Evolutionary conservation across 345 rosid species (phyloP), one percentile per base, ranked within the genome.

Genomic region (Erysimum cheiranthoides): DNA sequence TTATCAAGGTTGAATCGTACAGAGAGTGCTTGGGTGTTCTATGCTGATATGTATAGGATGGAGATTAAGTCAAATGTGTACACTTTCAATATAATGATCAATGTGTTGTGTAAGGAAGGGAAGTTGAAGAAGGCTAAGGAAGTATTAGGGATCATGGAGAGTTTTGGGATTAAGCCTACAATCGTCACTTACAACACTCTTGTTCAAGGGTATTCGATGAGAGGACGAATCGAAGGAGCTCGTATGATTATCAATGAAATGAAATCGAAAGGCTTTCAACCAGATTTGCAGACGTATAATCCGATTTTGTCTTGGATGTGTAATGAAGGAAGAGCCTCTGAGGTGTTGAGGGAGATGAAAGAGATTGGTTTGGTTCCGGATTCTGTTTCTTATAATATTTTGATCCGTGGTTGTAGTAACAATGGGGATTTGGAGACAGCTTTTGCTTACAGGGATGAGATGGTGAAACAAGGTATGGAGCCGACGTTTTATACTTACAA

Each of bases 41-140:
- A 88, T 65, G 97, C 99, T n/a, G 95, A 95, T 82, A 92, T 95
- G 97, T 92, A 84, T 63, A 87, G 88, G 83, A 80, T 87, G 90
- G 83, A 84, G 87, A 87, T 95, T 27, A 86, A 83, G 70, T 95
- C 96, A 2, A 90, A 78, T 60, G 59, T 88, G 17, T 80, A 73
- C 66, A 92, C 99, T 0, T 95, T 80, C 79, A 95, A 92, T 43
- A 92, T 95, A 60, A 95, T 95, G 99, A 85, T 95, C 28, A 92
- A 94, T 76, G 81, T 86, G 53, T 75, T 94, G 85, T 94, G 98
- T 13, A 93, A 89, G 79, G 94, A 89, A 79, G 98, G 88, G 71
- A 91, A 91, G 79, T 67, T 91, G 67, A 91, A 91, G 79, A 87
- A 86, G 80, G 98, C 92, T 0, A 89, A 91, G 61, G 92, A 81